These are phyloP conservation scores for Aspergillus sp. DNA, from an alignment of 2,329 filamentous ascomycete species.

Conservation along the genomic window DNA sequence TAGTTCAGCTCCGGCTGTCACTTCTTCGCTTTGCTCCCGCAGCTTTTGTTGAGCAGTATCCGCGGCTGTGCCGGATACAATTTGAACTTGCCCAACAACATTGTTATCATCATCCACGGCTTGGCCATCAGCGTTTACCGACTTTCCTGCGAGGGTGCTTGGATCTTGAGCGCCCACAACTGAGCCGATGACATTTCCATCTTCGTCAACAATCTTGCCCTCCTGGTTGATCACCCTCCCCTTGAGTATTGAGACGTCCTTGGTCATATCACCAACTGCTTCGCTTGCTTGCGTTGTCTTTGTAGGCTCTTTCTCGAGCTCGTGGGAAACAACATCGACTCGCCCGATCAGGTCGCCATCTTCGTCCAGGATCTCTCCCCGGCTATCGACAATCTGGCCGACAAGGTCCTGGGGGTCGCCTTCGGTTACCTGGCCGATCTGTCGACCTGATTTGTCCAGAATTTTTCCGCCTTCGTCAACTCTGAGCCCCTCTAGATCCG, in stretches of 20 bases:
- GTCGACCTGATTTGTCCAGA: constrained; percentile 32
- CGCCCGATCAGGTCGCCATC: constrained; percentile 38
- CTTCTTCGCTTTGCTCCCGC: constrained; percentile 22
- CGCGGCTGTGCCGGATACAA: constrained; percentile 29
- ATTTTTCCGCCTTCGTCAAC: constrained; percentile 38
- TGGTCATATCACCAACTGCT: constrained; percentile 41
- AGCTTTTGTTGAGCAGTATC: not conserved
- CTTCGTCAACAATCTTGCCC: not conserved
- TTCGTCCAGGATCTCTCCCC: constrained; percentile 33
- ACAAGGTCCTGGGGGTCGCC: constrained; percentile 41
- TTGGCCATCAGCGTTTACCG: not conserved
- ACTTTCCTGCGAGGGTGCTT: not conserved
- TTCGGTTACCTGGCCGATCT: constrained; percentile 39
- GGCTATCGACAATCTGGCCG: constrained; percentile 39
- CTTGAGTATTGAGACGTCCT: constrained; percentile 28
- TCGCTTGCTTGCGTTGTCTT: constrained; percentile 44
- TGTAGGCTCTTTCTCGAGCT: constrained; percentile 37
- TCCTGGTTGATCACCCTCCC: constrained; percentile 30
- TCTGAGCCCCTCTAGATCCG: constrained; percentile 38
- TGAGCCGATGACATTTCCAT: not conserved
- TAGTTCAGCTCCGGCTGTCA: constrained; percentile 30
- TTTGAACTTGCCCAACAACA: not conserved
- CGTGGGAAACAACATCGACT: constrained; percentile 23
- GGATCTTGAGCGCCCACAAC: not conserved
- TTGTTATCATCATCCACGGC: not conserved